Evolutionary conservation across 176 grass and related monocot genomes (phyloP).

Genomic region (Thinopyrum elongatum): DNA sequence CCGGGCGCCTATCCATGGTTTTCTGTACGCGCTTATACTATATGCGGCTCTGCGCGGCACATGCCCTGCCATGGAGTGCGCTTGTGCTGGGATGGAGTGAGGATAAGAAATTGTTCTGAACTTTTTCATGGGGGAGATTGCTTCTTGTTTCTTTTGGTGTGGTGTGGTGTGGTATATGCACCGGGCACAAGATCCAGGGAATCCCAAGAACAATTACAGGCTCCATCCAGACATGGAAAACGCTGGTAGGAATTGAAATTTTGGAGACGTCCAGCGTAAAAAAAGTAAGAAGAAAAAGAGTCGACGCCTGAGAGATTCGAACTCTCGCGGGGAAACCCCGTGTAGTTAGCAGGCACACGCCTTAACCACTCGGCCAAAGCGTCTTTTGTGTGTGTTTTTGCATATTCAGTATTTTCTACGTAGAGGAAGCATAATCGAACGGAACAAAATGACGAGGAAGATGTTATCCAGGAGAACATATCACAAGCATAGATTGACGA

Average conservation of each 20-base stretch:
- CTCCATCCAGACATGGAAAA: background rate
- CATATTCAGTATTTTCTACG: rapidly evolving
- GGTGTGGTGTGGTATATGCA: background rate
- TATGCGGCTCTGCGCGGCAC: background rate
- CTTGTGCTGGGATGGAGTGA: background rate
- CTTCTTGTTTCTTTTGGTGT: background rate
- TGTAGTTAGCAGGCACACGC: conserved; percentile 99
- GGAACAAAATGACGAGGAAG: no score
- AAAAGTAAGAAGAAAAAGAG: no score
- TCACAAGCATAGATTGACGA: background rate
- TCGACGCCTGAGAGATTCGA: conserved; percentile 99
- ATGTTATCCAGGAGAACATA: background rate
- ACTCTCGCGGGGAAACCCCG: conserved; percentile 99
- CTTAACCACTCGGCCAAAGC: conserved; percentile 99
- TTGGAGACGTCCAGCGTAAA: no score
- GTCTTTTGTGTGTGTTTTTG: background rate
- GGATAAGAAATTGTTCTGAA: background rate
- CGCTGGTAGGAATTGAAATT: no score
- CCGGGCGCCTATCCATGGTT: conserved; percentile 2
- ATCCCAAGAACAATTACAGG: background rate
- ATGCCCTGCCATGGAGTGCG: background rate
- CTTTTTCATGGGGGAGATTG: background rate
- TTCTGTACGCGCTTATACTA: conserved; percentile 13
- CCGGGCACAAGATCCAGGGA: background rate
- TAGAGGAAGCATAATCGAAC: background rate